These are phyloP conservation scores for Pyrus betulifolia DNA, from an alignment of 306 rosid genomes.

Conservation along the genomic window DNA sequence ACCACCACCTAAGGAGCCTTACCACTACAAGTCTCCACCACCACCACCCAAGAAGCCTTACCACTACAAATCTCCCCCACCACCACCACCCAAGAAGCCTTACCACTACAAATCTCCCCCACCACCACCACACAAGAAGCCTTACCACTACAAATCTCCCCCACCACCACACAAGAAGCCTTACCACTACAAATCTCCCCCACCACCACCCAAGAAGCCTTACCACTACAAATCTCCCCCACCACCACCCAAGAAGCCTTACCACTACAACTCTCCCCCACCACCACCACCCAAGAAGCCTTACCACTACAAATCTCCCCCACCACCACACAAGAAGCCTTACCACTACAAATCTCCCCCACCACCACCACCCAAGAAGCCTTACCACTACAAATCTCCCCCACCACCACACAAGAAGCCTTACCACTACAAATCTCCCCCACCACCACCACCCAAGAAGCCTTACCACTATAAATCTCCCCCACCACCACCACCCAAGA, in stretches of 20 bases:
- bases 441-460: background rate
- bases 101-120: background rate
- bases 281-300: background rate
- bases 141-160: too few species aligned
- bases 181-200: too few species aligned
- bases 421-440: background rate
- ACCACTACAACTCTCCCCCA: background rate
- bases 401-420: constrained; percentile 25
- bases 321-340: background rate
- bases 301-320: background rate
- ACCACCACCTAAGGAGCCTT: background rate
- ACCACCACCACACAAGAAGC: background rate
- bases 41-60: background rate
- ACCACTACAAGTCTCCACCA: constrained; percentile 3
- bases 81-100: background rate
- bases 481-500: background rate
- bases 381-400: constrained; percentile 16
- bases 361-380: constrained; percentile 1
- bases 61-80: constrained; percentile 6
- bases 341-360: constrained; percentile 26
- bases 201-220: too few species aligned
- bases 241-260: background rate
- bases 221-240: background rate
- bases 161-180: too few species aligned
- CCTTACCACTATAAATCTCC: background rate